Conservation (phyloP, 371 early-diverging fungal genomes). For the Nematocida sp. region DNA sequence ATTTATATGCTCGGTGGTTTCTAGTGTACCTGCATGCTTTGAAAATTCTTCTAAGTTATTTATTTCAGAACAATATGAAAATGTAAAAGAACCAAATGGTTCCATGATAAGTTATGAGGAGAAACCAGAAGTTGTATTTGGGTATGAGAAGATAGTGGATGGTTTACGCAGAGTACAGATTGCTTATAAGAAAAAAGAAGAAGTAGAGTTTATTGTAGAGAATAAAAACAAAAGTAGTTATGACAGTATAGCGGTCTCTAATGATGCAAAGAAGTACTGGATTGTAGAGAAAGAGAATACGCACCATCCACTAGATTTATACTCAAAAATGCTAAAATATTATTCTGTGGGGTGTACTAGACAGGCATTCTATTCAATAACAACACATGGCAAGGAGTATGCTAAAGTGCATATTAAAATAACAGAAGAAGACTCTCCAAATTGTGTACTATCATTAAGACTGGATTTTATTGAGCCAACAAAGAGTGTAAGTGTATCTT, state of each 20-base stretch:
- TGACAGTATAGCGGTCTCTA: background rate
- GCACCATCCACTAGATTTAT: constrained; percentile 19
- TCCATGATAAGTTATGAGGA: background rate
- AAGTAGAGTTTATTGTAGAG: constrained; percentile 1
- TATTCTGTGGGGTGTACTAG: background rate
- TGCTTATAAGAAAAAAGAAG: background rate
- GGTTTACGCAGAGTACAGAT: background rate
- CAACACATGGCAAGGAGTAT: constrained; percentile 1
- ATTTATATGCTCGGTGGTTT: constrained; percentile 14
- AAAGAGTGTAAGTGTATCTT: constrained; percentile 3
- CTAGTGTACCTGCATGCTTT: constrained; percentile 10
- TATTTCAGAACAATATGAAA: constrained; percentile 4
- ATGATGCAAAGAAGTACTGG: constrained; percentile 7
- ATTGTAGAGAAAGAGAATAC: constrained; percentile 21
- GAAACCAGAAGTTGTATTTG: background rate
- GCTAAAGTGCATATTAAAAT: constrained; percentile 18
- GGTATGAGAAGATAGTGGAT: constrained; percentile 2
- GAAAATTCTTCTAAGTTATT: constrained; percentile 7
- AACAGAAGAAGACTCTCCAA: constrained; percentile 23
- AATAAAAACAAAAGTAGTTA: constrained; percentile 5
- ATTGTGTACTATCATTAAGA: constrained; percentile 2
- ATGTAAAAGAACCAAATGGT: background rate
- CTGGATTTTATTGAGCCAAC: constrained; percentile 5
- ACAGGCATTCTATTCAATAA: constrained; percentile 21
- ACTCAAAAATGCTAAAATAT: background rate